A percentile compares a stretch with the other conserved stretches of the same genome.
These are phyloP conservation scores for Ploettnerulaceae sp. DNA, from an alignment of 2,329 filamentous ascomycete genomes.

Conservation along the genomic window DNA sequence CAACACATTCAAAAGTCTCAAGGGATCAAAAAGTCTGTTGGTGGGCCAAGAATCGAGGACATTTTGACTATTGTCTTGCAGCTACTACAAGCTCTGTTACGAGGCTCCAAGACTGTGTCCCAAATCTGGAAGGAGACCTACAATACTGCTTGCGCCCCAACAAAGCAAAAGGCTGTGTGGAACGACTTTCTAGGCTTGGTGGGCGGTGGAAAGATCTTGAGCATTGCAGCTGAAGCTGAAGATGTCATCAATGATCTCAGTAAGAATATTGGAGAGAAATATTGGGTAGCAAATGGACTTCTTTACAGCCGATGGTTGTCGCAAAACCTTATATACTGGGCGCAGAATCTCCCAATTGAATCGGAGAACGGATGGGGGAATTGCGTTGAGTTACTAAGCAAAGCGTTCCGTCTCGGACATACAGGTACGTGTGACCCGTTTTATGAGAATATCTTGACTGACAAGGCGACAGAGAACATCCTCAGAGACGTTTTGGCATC, in stretches of 20 bases:
- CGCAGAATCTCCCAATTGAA: slow-evolving; percentile 16
- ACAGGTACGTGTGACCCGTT: slow-evolving; percentile 22
- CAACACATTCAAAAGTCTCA: slow-evolving; percentile 52
- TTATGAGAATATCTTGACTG: slow-evolving; percentile 5
- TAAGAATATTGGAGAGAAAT: slow-evolving; percentile 23
- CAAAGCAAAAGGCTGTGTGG: slow-evolving; percentile 52
- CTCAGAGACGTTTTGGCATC: slow-evolving; percentile 25
- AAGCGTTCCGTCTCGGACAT: slow-evolving; percentile 32
- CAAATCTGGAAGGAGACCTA: slow-evolving; percentile 43
- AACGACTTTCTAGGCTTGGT: slow-evolving; percentile 56
- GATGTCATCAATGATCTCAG: slow-evolving; percentile 34
- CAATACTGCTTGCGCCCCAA: slow-evolving; percentile 31
- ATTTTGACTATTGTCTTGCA: slow-evolving; percentile 39
- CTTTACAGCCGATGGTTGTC: slow-evolving; percentile 32
- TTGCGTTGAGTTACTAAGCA: slow-evolving; percentile 30
- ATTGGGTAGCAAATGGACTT: slow-evolving; percentile 32
- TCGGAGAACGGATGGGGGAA: slow-evolving; percentile 25
- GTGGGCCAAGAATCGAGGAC: slow-evolving; percentile 33
- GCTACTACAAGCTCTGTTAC: slow-evolving; percentile 40
- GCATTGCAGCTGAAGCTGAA: slow-evolving; percentile 51
- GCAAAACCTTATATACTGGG: slow-evolving; percentile 29
- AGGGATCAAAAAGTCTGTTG: slow-evolving; percentile 25
- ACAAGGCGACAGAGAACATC: slow-evolving; percentile 24
- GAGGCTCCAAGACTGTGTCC: slow-evolving; percentile 38
- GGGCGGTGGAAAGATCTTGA: slow-evolving; percentile 55